phyloP scores from a whole-genome alignment of 805 yeast genomes.

The Candida nitratophila region DNA sequence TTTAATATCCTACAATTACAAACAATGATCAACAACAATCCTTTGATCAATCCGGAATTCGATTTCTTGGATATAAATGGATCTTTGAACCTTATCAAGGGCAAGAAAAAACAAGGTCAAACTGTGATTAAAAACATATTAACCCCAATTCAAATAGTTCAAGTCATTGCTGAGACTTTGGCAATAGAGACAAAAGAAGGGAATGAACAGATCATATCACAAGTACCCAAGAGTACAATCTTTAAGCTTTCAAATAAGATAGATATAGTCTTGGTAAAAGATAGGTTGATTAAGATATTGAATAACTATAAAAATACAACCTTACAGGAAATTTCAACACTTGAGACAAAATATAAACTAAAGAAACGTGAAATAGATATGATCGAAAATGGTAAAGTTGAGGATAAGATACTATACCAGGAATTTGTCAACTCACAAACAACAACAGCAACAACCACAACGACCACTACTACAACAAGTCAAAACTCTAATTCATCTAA shows the following conservation, averaged over 20 bases:
- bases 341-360: constrained; percentile 29
- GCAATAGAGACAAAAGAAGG: constrained; percentile 22
- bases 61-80: constrained; percentile 25
- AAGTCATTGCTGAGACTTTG: constrained; percentile 28
- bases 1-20: constrained; percentile 29
- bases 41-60: constrained; percentile 27
- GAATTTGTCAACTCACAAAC: constrained; percentile 15
- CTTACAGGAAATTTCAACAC: constrained; percentile 28
- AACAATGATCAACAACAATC: constrained; percentile 29
- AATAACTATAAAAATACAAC: constrained; percentile 26
- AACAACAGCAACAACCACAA: neutral
- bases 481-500: neutral
- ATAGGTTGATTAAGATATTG: constrained; percentile 25
- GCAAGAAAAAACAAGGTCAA: constrained; percentile 11
- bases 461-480: neutral
- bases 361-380: constrained; percentile 31
- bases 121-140: constrained; percentile 15
- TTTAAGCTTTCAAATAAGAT: constrained; percentile 25
- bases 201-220: constrained; percentile 23
- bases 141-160: constrained; percentile 28
- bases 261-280: constrained; percentile 25
- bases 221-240: constrained; percentile 26
- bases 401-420: constrained; percentile 23
- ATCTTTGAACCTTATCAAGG: constrained; percentile 16
- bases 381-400: constrained; percentile 35